Evolutionary conservation across 345 rosid genomes (phyloP).

Genomic region (Lumnitzera racemosa): DNA sequence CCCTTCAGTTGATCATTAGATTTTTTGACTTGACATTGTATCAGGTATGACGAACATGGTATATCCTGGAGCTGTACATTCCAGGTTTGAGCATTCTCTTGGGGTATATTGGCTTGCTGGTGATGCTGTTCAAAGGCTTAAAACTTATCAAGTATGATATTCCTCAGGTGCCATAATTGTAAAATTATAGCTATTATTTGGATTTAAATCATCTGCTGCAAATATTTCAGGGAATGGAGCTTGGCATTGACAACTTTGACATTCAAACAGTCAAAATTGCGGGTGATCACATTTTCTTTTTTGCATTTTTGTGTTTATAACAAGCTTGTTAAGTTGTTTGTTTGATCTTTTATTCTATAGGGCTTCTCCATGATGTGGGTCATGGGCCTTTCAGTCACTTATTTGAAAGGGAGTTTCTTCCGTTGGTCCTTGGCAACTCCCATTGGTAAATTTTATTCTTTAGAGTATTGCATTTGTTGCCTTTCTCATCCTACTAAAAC

Average conservation of each 20-base stretch:
- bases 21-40: conserved; percentile 7
- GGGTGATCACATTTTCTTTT: conserved; percentile 28
- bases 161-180: conserved; percentile 1
- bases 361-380: conserved; percentile 91
- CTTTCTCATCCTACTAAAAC: background rate
- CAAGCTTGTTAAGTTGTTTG: background rate
- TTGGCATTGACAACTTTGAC: conserved; percentile 70
- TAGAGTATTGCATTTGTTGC: conserved; percentile 10
- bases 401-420: conserved; percentile 90
- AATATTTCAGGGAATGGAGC: conserved; percentile 57
- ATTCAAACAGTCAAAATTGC: conserved; percentile 87
- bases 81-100: conserved; percentile 92
- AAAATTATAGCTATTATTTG: background rate
- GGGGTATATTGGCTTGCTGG: conserved; percentile 92
- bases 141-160: conserved; percentile 49
- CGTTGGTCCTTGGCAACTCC: conserved; percentile 37
- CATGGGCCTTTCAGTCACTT: conserved; percentile 96
- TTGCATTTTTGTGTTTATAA: conserved; percentile 3
- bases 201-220: background rate
- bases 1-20: background rate
- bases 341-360: conserved; percentile 27
- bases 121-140: conserved; percentile 57
- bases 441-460: conserved; percentile 44
- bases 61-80: conserved; percentile 89
- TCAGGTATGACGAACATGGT: conserved; percentile 75